A percentile compares a stretch with the other conserved stretches of the same genome.
Conservation (phyloP, 31 red algal genomes). For the Bonnemaisonia californica region DNA sequence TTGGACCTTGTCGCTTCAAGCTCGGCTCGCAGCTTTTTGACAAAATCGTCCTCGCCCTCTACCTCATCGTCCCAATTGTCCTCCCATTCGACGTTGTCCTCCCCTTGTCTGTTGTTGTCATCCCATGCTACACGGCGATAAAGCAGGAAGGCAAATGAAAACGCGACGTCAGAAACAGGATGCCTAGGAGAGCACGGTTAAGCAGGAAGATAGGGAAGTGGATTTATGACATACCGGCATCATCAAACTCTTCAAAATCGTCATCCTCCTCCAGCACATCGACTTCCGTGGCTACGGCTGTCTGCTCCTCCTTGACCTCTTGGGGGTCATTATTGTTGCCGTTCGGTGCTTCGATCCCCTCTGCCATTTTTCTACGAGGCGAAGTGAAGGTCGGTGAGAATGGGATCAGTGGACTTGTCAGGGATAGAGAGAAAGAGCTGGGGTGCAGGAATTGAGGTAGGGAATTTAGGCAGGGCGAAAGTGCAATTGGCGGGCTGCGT, state of each 20-base stretch:
- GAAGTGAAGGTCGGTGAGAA: neutral
- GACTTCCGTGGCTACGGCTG: slow-evolving; percentile 20
- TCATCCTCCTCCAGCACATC: slow-evolving; percentile 88
- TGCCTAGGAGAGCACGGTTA: neutral
- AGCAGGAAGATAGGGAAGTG: neutral
- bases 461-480: neutral
- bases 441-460: too few relatives aligned
- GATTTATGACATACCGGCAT: slow-evolving; percentile 49
- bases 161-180: neutral
- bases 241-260: slow-evolving; percentile 86
- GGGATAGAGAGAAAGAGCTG: neutral
- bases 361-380: slow-evolving; percentile 1
- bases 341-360: slow-evolving; percentile 6
- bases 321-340: neutral
- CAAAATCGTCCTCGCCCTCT: slow-evolving; percentile 75
- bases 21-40: slow-evolving; percentile 66
- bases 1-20: slow-evolving; percentile 26
- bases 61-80: slow-evolving; percentile 95
- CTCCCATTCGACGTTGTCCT: slow-evolving; percentile 69
- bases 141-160: neutral
- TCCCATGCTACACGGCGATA: slow-evolving; percentile 35
- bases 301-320: slow-evolving; percentile 13
- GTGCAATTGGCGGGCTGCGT: neutral
- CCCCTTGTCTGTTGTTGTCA: slow-evolving; percentile 17
- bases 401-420: neutral